Evolutionary conservation across 805 yeast genomes (phyloP), one percentile per base, ranked within the genome.

Genomic region (Cyberlindnera mississippiensis): DNA sequence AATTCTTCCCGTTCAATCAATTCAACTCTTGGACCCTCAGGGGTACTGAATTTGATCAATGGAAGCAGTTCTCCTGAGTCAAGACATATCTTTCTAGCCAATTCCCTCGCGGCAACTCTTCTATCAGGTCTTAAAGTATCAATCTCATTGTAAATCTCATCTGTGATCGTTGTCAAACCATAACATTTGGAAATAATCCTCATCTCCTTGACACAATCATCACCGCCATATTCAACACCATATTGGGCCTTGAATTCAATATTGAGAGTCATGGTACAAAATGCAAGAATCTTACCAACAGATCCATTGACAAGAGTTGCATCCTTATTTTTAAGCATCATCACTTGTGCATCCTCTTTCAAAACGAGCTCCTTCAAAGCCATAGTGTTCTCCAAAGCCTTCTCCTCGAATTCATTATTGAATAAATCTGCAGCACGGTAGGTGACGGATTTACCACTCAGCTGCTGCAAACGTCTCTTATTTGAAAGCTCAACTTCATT

Each of bases 311-410:
- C 98, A 29, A 93, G 67, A 3, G 70, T 64, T 9, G 78, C 83
- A 49, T 86, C 90, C 22, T 75, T 71, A 59, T 93, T 93, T 54
- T 85, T 87, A 50, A 93, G 65, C 72, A 87, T 80, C 96, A 93
- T 90, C 2, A 93, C 97, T 62, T 93, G 99, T 0, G 96, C 95
- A 28, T 87, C 88, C 41, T 77, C 80, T 60, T 90, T 91, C 49
- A 93, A 65, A 3, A 67, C 71, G 13, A 93, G 56, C 6, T 52
- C 57, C 43, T 73, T 71, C 20, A 82, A 85, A 34, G 93, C 95
- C 84, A 90, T 81, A 30, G 87, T 68, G 35, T 74, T 72, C 16
- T 82, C 81, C 37, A 82, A 61, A 15, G 59, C 44, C 28, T 52
- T 52, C 45, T 53, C 14, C 32, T 52, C 40, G 26, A 50, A 31